A percentile compares a stretch with the other conserved stretches of the same genome.
Evolutionary conservation across 495 filamentous ascomycete species (phyloP).

Genomic region (Aspergillus coremiiformis): DNA sequence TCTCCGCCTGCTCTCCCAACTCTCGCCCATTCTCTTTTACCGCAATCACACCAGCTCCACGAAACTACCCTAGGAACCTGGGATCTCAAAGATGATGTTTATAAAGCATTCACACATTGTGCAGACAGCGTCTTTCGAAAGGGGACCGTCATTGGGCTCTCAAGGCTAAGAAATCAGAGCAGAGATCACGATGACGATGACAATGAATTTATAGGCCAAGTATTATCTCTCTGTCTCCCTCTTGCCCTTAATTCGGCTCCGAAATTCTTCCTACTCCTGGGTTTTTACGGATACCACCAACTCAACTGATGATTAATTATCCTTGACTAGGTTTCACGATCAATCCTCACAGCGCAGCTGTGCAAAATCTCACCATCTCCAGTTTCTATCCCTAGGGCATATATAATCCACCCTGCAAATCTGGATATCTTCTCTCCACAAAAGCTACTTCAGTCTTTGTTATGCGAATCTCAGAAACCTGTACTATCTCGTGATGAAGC

Average conservation of each 20-base stretch:
- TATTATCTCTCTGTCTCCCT: too few relatives aligned
- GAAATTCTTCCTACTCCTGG: not conserved
- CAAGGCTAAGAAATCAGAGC: conserved; percentile 21
- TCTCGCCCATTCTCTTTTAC: conserved; percentile 30
- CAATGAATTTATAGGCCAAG: conserved; percentile 30
- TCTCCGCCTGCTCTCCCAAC: conserved; percentile 29
- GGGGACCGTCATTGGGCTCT: conserved; percentile 35
- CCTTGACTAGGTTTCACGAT: conserved; percentile 15
- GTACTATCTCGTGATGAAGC: conserved; percentile 27
- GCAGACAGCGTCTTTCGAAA: conserved; percentile 20
- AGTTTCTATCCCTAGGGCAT: conserved; percentile 18
- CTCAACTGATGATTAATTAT: not conserved
- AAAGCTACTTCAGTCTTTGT: conserved; percentile 45
- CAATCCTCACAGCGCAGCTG: conserved; percentile 18
- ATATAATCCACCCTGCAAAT: conserved; percentile 63
- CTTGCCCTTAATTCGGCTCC: too few relatives aligned
- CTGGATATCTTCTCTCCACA: conserved; percentile 77
- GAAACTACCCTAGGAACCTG: conserved; percentile 13
- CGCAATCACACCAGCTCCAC: not conserved
- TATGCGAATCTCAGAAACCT: conserved; percentile 9
- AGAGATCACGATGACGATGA: conserved; percentile 24
- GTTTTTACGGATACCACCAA: not conserved
- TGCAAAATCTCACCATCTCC: conserved; percentile 2
- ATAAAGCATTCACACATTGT: conserved; percentile 15
- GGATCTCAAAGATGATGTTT: conserved; percentile 27